Evolutionary conservation across 73 alveolate genomes (phyloP), one percentile per base, ranked within the genome.

Genomic region (Stentor roeselii): DNA sequence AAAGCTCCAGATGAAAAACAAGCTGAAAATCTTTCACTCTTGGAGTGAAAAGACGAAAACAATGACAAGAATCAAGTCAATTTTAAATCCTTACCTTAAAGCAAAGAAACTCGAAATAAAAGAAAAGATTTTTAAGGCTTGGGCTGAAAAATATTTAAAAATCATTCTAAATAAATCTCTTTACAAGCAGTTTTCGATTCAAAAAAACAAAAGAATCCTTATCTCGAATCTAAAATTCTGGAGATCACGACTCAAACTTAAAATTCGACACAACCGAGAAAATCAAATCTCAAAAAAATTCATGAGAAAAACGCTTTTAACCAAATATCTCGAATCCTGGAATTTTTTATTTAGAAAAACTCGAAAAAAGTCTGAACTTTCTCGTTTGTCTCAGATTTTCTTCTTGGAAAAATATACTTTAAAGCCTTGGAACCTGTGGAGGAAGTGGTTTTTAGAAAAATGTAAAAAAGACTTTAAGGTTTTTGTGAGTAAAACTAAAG

Each of bases 391-490:
- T 14, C 41, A 21, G 37, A 67, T 14, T 27, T 67, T 67, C 41
- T 67, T 67, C 14, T 34, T 67, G 11, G 80, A 67, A 36, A n/a
- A 30, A 67, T 27, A n/a, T 1, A 21, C 34, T 14, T 27, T 21
- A 1, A 67, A 67, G 11, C 14, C 21, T 67, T 67, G 80, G 80
- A n/a, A 67, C 11, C 21, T 67, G 15, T 67, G 80, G 80, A 67
- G 80, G 34, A 67, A 67, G 34, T 0, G n/a, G 80, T 67, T 67
- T 34, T 67, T 67, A 67, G 37, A 67, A 67, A 67, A 32, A n/a
- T 11, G 21, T 67, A 67, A n/a, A 67, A 67, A 27, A 0, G 80
- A 67, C 21, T 21, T 30, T 21, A 67, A 67, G 34, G 34, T n/a
- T 2, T 36, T 6, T n/a, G n/a, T n/a, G n/a, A n/a, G n/a, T n/a